These are phyloP conservation scores for Xylaria nigripes DNA, from an alignment of 495 filamentous ascomycete genomes.

Conservation along the genomic window DNA sequence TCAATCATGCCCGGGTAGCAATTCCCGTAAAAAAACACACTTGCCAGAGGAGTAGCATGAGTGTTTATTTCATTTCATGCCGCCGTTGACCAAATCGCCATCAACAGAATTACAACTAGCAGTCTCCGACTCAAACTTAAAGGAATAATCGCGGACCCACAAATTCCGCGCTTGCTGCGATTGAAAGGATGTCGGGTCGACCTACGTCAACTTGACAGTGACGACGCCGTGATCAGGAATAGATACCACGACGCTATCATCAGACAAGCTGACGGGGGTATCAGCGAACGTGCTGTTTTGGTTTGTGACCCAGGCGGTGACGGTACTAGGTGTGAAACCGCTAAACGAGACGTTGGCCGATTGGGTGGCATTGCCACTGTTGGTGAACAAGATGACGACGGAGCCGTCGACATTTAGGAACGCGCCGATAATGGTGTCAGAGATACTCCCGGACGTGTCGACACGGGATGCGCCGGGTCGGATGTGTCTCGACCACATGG, in stretches of 20 bases:
- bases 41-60: no score
- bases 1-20: no score
- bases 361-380: constrained; percentile 27
- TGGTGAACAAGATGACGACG: constrained; percentile 39
- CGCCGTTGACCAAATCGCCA: no score
- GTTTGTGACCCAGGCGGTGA: constrained; percentile 28
- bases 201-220: constrained; percentile 20
- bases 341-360: constrained; percentile 21
- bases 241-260: constrained; percentile 14
- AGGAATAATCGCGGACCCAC: no score
- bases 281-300: constrained; percentile 14
- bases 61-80: no score
- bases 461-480: constrained; percentile 41
- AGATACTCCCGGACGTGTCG: constrained; percentile 25
- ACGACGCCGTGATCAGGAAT: constrained; percentile 21
- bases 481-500: constrained; percentile 38
- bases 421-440: constrained; percentile 34
- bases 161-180: no score
- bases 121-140: no score
- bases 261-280: constrained; percentile 8
- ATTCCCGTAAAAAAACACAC: no score
- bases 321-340: constrained; percentile 17
- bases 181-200: no score
- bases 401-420: constrained; percentile 42
- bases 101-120: no score